Base-by-base conservation (phyloP, 108 stramenopile species). In the Nitzschia palea region DNA sequence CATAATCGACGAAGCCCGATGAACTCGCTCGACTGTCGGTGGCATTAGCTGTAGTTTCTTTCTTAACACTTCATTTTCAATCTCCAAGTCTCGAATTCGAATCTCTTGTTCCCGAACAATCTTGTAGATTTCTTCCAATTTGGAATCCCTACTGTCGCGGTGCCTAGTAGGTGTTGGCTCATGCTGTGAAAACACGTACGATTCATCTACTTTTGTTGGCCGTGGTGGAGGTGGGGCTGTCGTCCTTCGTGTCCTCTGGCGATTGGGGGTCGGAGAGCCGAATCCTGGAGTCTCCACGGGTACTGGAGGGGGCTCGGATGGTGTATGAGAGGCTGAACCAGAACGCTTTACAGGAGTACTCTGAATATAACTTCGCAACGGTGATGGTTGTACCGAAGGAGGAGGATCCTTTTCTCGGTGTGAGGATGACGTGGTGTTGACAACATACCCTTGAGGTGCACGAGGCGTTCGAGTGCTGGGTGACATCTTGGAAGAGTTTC, bases 271-370 rank as follows among this genome's bases (percentile, higher is more conserved):
- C 9, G 56, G 44, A 47, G 26, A 58, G 8, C n/a, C 43, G 43
- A 60, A 60, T 23, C 59, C 59, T 17, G 67, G 67, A 12, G 67
- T 68, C 45, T 68, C 44, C 0, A 68, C 67, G 10, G 67, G 67
- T 10, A 43, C 36, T 8, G 67, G 67, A 45, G 67, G 67, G 2
- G 67, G 56, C 56, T 68, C 67, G 0, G 65, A 30, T 22, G 51
- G 65, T 5, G 45, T 53, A 26, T 65, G 30, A 23, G 36, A 53
- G 12, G 50, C 25, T 20, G 44, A 45, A 6, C 37, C 34, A 15
- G 42, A 62, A 17, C 44, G 25, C 32, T 23, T 53, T 0, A 35
- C 52, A 12, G 65, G 65, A 14, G 65, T 65, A 27, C 65, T 65
- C 8, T 53, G 18, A 9, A 35, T 18, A 53, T 65, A 53, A 25